A percentile compares a stretch with the other conserved stretches of the same genome.
phyloP scores from a whole-genome alignment of 345 rosid genomes.

The Orychophragmus violaceus region DNA sequence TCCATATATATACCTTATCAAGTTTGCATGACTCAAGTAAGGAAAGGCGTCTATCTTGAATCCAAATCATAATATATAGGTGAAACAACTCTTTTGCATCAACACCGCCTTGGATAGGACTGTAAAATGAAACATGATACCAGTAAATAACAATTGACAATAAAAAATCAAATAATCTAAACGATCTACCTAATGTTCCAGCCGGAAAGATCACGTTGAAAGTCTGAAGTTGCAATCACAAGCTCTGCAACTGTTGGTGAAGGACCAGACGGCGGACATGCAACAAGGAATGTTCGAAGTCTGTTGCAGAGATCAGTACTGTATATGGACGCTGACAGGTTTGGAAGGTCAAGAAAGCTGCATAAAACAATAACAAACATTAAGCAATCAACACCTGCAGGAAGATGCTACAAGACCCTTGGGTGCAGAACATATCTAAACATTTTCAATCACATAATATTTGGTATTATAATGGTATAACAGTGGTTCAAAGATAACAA shows the following conservation, averaged over 20 bases:
- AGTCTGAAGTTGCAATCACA: slow-evolving; percentile 87
- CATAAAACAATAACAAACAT: slow-evolving; percentile 24
- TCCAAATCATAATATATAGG: slow-evolving; percentile 88
- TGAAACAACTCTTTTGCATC: slow-evolving; percentile 95
- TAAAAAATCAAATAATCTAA: slow-evolving; percentile 7
- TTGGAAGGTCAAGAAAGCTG: slow-evolving; percentile 93
- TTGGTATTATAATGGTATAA: background rate
- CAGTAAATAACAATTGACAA: slow-evolving; percentile 1
- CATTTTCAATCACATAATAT: background rate
- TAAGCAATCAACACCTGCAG: slow-evolving; percentile 17
- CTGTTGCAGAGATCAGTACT: slow-evolving; percentile 84
- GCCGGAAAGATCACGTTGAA: slow-evolving; percentile 83
- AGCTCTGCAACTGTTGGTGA: slow-evolving; percentile 84
- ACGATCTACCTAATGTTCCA: slow-evolving; percentile 68
- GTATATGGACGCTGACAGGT: slow-evolving; percentile 79
- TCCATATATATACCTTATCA: slow-evolving; percentile 61
- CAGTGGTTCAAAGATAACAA: background rate
- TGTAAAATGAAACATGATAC: slow-evolving; percentile 28
- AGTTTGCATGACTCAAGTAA: slow-evolving; percentile 90
- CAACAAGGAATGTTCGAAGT: slow-evolving; percentile 75
- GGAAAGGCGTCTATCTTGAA: slow-evolving; percentile 84
- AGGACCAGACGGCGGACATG: slow-evolving; percentile 97
- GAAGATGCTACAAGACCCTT: background rate
- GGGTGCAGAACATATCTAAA: background rate
- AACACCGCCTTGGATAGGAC: slow-evolving; percentile 89